These are phyloP conservation scores for Penicillium sp. DNA, from an alignment of 2,329 filamentous ascomycete species.

Conservation along the genomic window DNA sequence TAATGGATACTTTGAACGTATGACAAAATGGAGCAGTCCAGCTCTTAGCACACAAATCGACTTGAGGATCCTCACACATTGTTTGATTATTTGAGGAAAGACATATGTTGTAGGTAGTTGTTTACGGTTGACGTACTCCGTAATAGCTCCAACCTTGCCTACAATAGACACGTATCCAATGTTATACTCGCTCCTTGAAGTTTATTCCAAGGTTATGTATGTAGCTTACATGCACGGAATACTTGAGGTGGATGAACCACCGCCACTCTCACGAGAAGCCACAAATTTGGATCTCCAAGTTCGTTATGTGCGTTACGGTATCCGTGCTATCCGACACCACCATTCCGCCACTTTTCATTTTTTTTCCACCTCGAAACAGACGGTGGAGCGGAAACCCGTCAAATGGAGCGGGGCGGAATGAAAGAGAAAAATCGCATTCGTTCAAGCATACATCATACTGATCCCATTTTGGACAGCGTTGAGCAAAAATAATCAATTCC, in stretches of 20 bases:
- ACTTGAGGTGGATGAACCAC: not conserved
- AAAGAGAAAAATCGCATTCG: slow-evolving; percentile 2
- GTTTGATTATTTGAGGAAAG: not conserved
- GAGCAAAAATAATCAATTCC: slow-evolving; percentile 3
- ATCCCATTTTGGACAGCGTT: not conserved
- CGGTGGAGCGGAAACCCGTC: slow-evolving; percentile 21
- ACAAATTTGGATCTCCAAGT: not conserved
- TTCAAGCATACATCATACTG: not conserved
- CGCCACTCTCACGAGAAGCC: not conserved
- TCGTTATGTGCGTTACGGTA: slow-evolving; percentile 19
- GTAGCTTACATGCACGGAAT: too few relatives aligned
- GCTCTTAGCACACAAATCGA: not conserved
- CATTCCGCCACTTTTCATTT: slow-evolving; percentile 1
- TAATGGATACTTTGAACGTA: not conserved
- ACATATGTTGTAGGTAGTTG: too few relatives aligned
- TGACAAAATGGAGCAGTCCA: not conserved
- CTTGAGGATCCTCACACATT: not conserved
- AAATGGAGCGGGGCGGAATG: slow-evolving; percentile 17
- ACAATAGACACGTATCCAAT: too few relatives aligned
- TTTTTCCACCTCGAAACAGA: slow-evolving; percentile 14
- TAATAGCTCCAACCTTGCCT: too few relatives aligned
- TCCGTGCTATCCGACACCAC: slow-evolving; percentile 22
- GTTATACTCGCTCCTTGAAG: too few relatives aligned
- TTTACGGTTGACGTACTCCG: too few relatives aligned
- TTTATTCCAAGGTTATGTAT: too few relatives aligned